phyloP scores from a whole-genome alignment of 2,329 filamentous ascomycete species.

The Aureobasidium namibiae region DNA sequence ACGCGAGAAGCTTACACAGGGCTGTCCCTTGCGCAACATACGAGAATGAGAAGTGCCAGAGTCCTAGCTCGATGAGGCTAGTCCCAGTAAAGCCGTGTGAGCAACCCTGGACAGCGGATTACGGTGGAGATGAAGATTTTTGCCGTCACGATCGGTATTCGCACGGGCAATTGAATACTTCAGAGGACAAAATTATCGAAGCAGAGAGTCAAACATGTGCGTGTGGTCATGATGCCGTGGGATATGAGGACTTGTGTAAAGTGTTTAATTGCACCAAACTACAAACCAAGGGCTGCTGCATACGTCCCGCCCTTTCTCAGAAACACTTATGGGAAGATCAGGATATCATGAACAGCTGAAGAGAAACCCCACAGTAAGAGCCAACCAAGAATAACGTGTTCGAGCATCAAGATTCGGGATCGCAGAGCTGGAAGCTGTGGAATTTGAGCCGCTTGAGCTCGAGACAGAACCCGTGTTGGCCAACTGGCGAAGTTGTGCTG shows the following conservation, averaged over 20 bases:
- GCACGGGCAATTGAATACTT: too few species aligned
- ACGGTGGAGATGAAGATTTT: too few species aligned
- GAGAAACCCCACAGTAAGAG: neutral
- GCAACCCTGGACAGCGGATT: too few species aligned
- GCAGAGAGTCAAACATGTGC: too few species aligned
- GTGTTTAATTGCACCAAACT: neutral
- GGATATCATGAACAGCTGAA: neutral
- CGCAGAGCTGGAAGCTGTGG: constrained; percentile 10
- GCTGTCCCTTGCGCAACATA: too few species aligned
- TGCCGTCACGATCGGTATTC: too few species aligned
- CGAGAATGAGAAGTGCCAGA: too few species aligned
- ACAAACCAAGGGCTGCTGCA: neutral
- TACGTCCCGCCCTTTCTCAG: neutral
- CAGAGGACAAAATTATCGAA: too few species aligned
- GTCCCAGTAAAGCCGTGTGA: too few species aligned
- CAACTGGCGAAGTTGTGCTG: constrained; percentile 25
- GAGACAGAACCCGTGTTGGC: constrained; percentile 15
- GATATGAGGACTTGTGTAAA: neutral
- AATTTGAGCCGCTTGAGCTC: constrained; percentile 17
- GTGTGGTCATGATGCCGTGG: neutral
- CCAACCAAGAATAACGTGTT: neutral
- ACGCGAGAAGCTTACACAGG: too few species aligned
- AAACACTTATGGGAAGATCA: neutral
- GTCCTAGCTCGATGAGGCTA: too few species aligned
- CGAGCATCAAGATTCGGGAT: constrained; percentile 18